phyloP scores from a whole-genome alignment of 2,329 filamentous ascomycete species.

The Sporothrix dimorphospora region DNA sequence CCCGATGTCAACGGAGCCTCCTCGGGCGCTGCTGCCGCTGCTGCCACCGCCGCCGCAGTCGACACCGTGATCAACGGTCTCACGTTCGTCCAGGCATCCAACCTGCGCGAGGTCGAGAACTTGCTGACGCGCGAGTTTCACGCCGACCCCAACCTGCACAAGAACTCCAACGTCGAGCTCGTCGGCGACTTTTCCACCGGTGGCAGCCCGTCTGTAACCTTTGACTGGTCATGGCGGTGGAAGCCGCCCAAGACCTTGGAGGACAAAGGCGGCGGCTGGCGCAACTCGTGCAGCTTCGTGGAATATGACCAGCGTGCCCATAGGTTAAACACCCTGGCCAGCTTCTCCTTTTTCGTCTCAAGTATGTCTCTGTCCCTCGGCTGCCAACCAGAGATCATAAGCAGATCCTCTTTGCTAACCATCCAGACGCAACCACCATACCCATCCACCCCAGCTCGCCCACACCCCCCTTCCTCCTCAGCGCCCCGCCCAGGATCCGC shows the following conservation, averaged over 20 bases:
- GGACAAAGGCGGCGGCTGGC: slow-evolving; percentile 89
- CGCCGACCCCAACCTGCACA: slow-evolving; percentile 94
- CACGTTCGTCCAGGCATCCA: slow-evolving; percentile 90
- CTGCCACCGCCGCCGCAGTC: slow-evolving; percentile 42
- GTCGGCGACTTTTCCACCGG: slow-evolving; percentile 89
- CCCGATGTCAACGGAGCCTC: slow-evolving; percentile 54
- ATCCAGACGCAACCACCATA: slow-evolving; percentile 48
- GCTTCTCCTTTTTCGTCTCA: slow-evolving; percentile 94
- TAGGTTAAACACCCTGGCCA: slow-evolving; percentile 81
- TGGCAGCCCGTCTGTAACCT: slow-evolving; percentile 81
- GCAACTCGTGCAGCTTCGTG: slow-evolving; percentile 94
- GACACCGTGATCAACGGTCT: slow-evolving; percentile 86
- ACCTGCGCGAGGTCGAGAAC: slow-evolving; percentile 84
- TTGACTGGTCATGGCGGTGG: slow-evolving; percentile 98
- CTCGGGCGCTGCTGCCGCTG: slow-evolving; percentile 29
- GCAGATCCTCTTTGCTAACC: neutral
- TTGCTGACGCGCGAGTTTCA: slow-evolving; percentile 94
- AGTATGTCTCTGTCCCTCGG: slow-evolving; percentile 54
- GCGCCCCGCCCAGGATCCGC: slow-evolving; percentile 74
- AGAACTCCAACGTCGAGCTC: slow-evolving; percentile 92
- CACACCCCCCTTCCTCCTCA: slow-evolving; percentile 72
- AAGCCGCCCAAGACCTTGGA: slow-evolving; percentile 81
- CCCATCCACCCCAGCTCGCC: slow-evolving; percentile 65
- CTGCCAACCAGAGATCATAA: neutral
- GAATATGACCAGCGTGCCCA: slow-evolving; percentile 96